Evolutionary conservation across 371 early-diverging fungal genomes (phyloP).

Genomic region (Fennellomyces sp.): DNA sequence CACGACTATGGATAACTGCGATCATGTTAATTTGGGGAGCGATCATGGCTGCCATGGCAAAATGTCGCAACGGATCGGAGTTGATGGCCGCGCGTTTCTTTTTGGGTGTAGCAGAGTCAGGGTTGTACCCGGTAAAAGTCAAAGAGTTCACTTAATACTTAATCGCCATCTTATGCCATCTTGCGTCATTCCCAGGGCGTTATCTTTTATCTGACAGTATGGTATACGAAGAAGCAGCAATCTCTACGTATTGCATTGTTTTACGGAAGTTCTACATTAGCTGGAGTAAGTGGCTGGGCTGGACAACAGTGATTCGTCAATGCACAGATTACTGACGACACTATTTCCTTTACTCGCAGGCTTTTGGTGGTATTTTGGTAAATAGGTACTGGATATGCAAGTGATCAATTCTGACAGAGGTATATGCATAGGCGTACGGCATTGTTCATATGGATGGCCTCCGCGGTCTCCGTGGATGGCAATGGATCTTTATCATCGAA

Average conservation of each 20-base stretch:
- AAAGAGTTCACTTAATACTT: neutral
- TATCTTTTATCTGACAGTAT: constrained; percentile 52
- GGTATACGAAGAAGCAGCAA: constrained; percentile 62
- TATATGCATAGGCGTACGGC: constrained; percentile 14
- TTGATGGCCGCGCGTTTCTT: constrained; percentile 68
- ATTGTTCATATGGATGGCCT: constrained; percentile 62
- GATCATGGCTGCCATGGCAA: constrained; percentile 23
- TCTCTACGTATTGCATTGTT: constrained; percentile 72
- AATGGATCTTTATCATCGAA: constrained; percentile 77
- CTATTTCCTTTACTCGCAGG: constrained; percentile 11
- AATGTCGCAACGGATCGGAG: constrained; percentile 35
- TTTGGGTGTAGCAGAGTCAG: constrained; percentile 65
- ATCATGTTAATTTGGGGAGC: constrained; percentile 4
- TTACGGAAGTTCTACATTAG: constrained; percentile 61
- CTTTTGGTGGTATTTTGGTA: constrained; percentile 52
- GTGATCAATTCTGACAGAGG: constrained; percentile 13
- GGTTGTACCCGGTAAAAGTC: constrained; percentile 2
- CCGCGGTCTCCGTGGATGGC: constrained; percentile 49
- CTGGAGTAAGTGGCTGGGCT: constrained; percentile 54
- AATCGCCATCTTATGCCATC: neutral
- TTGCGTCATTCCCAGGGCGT: constrained; percentile 13
- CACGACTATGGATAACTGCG: constrained; percentile 46
- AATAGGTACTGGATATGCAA: neutral
- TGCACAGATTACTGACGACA: neutral
- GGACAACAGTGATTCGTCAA: neutral